These are phyloP conservation scores for Chytriomyces confervae DNA, from an alignment of 192 early-diverging fungal species.

Conservation along the genomic window DNA sequence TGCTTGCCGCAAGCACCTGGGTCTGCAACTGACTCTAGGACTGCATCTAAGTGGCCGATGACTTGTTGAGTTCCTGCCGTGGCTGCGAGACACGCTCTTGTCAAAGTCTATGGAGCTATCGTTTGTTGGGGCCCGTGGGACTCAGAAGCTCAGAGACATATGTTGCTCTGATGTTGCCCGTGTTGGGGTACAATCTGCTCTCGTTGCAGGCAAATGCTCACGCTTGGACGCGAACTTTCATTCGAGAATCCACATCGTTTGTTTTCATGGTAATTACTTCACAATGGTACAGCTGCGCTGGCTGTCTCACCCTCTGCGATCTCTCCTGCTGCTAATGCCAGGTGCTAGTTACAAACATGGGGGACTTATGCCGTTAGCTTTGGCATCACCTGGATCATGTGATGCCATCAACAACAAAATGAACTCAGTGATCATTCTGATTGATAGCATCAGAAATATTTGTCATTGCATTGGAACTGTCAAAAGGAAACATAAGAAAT, in stretches of 20 bases:
- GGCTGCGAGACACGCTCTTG: conserved; percentile 15
- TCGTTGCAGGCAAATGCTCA: not conserved
- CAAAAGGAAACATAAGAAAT: too few species aligned
- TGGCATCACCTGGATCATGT: too few species aligned
- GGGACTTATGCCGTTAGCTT: too few species aligned
- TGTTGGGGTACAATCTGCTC: not conserved
- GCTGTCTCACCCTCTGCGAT: too few species aligned
- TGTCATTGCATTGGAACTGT: too few species aligned
- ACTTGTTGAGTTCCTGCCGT: not conserved
- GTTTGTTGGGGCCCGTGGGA: not conserved
- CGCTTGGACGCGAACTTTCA: not conserved
- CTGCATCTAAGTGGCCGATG: not conserved
- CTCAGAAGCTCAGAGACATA: not conserved
- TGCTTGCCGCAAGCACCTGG: not conserved
- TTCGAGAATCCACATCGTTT: not conserved
- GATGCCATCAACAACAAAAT: too few species aligned
- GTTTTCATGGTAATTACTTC: too few species aligned
- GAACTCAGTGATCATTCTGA: too few species aligned
- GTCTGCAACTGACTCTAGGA: not conserved
- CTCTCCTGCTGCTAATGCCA: too few species aligned
- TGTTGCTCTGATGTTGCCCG: not conserved
- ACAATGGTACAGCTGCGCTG: too few species aligned
- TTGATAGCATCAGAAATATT: too few species aligned
- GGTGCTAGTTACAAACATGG: too few species aligned
- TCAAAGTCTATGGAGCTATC: conserved; percentile 20